Conservation (phyloP, 139 green algal species). For the Pedinophyceae sp. region DNA sequence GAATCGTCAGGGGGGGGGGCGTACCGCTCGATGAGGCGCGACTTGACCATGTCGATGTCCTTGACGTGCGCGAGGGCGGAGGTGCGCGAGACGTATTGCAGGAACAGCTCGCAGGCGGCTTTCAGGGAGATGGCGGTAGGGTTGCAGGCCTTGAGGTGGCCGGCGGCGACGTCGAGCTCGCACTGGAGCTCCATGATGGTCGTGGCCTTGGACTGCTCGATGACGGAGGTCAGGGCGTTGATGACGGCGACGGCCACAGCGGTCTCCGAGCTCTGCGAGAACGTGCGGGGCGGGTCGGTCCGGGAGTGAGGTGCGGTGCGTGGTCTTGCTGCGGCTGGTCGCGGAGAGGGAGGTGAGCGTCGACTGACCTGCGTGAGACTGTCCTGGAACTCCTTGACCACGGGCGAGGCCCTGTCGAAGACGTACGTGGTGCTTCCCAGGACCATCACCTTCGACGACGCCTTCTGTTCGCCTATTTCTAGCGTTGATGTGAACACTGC, state of each 20-base stretch:
- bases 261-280: conserved; percentile 43
- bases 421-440: too few species aligned
- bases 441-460: too few species aligned
- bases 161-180: not conserved
- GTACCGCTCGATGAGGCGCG: conserved; percentile 51
- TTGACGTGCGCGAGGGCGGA: conserved; percentile 51
- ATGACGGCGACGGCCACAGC: conserved; percentile 77
- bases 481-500: too few species aligned
- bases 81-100: conserved; percentile 80
- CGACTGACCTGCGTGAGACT: too few species aligned
- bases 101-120: conserved; percentile 84
- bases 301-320: too few species aligned
- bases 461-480: too few species aligned
- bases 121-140: conserved; percentile 72
- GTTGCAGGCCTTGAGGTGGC: conserved; percentile 38
- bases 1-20: not conserved
- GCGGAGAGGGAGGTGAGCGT: too few species aligned
- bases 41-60: conserved; percentile 54
- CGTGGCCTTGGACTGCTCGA: conserved; percentile 39
- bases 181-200: conserved; percentile 21
- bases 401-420: too few species aligned
- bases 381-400: conserved; percentile 59
- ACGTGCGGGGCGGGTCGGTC: too few species aligned
- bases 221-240: conserved; percentile 61
- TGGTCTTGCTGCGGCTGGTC: too few species aligned